Conservation (phyloP, 2,329 filamentous ascomycete species). For the Ceratocystis harringtonii region DNA sequence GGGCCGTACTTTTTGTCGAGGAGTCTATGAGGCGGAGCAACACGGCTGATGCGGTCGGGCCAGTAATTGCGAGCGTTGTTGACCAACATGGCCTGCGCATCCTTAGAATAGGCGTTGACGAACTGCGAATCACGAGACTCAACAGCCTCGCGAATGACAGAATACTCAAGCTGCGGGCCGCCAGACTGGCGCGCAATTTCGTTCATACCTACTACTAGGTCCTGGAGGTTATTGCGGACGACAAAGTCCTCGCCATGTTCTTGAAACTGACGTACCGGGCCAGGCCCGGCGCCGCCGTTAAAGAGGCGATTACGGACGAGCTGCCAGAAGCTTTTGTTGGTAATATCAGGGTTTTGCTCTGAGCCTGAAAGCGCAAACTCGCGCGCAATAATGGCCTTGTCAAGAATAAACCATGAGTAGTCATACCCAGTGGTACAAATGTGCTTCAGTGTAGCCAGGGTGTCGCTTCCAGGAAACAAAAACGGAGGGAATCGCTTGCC, state of each 20-base stretch:
- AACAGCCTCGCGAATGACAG: constrained; percentile 32
- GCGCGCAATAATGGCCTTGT: constrained; percentile 42
- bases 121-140: constrained; percentile 41
- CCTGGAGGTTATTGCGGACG: constrained; percentile 39
- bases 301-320: constrained; percentile 36
- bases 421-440: constrained; percentile 47
- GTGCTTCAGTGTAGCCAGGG: constrained; percentile 40
- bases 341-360: constrained; percentile 48
- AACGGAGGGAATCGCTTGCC: constrained; percentile 43
- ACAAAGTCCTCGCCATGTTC: constrained; percentile 45
- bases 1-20: constrained; percentile 41
- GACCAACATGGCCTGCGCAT: constrained; percentile 47
- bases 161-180: constrained; percentile 34
- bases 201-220: constrained; percentile 45
- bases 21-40: constrained; percentile 39
- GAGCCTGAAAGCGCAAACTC: constrained; percentile 49
- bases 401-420: constrained; percentile 48
- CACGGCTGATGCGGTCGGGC: constrained; percentile 36
- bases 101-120: constrained; percentile 41
- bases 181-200: constrained; percentile 32
- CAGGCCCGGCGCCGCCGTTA: constrained; percentile 33
- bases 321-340: constrained; percentile 40
- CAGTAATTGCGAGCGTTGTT: constrained; percentile 41
- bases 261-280: constrained; percentile 42
- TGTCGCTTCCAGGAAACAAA: constrained; percentile 43